Conservation (phyloP, 345 rosid genomes). For the Durio zibethinus region DNA sequence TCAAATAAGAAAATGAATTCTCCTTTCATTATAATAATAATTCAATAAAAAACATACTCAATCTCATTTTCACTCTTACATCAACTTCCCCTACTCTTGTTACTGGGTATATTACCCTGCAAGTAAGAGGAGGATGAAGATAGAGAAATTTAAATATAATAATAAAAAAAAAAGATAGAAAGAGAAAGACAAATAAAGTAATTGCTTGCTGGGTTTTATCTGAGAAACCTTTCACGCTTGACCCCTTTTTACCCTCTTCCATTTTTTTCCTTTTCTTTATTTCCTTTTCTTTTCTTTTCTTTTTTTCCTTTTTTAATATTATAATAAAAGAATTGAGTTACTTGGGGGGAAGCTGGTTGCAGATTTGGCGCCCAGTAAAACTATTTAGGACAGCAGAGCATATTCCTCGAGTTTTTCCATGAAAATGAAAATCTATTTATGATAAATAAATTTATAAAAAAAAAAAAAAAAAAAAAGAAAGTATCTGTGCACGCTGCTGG, state of each 20-base stretch:
- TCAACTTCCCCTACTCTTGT: constrained; percentile 6
- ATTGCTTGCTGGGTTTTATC: constrained; percentile 51
- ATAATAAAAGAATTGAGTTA: background rate
- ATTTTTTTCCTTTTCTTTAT: background rate
- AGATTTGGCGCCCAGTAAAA: constrained; percentile 22
- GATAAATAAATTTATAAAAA: background rate
- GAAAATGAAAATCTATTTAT: constrained; percentile 3
- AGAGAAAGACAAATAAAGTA: constrained; percentile 25
- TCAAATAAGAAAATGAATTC: constrained; percentile 39
- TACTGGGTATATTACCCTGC: constrained; percentile 10
- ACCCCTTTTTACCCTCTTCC: constrained; percentile 8
- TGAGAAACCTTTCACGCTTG: constrained; percentile 46
- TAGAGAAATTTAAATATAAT: too few species aligned
- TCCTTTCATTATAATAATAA: constrained; percentile 45
- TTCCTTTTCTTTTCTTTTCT: background rate
- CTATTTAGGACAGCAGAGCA: constrained; percentile 13
- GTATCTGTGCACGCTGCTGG: background rate
- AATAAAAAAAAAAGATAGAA: constrained; percentile 12
- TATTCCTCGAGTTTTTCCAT: background rate
- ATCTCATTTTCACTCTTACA: constrained; percentile 11
- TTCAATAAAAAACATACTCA: constrained; percentile 23
- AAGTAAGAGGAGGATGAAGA: constrained; percentile 2
- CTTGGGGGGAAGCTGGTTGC: background rate
- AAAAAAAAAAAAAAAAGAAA: background rate
- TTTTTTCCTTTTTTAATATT: background rate